Evolutionary conservation across 805 yeast species (phyloP).

Genomic region (Zygoascus flipseniorum): DNA sequence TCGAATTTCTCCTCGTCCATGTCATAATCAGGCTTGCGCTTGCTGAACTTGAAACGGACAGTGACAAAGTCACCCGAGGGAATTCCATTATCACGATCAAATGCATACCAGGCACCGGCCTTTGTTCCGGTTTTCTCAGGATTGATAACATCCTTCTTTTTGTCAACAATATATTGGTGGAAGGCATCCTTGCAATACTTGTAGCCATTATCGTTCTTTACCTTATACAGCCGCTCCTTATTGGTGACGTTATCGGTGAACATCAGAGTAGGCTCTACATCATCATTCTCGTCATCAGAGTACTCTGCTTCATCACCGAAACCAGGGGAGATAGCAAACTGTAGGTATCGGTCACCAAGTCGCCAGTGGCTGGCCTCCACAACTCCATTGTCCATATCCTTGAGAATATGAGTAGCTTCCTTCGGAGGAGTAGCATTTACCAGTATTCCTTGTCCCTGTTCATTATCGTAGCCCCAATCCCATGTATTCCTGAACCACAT

Average conservation of each 20-base stretch:
- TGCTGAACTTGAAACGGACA: slow-evolving; percentile 64
- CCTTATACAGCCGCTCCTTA: slow-evolving; percentile 48
- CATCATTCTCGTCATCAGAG: slow-evolving; percentile 31
- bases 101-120: slow-evolving; percentile 74
- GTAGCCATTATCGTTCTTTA: slow-evolving; percentile 40
- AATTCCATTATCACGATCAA: slow-evolving; percentile 67
- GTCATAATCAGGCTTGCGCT: slow-evolving; percentile 20
- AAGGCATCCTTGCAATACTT: slow-evolving; percentile 79
- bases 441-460: slow-evolving; percentile 27
- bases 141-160: slow-evolving; percentile 51
- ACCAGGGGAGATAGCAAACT: slow-evolving; percentile 83
- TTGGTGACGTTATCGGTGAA: slow-evolving; percentile 92
- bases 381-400: slow-evolving; percentile 24
- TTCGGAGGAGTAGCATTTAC: slow-evolving; percentile 4
- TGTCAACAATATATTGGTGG: slow-evolving; percentile 71
- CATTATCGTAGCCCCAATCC: slow-evolving; percentile 70
- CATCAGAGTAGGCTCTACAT: slow-evolving; percentile 65
- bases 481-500: slow-evolving; percentile 80
- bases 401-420: slow-evolving; percentile 1
- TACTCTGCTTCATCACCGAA: slow-evolving; percentile 24
- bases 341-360: slow-evolving; percentile 56
- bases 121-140: slow-evolving; percentile 72
- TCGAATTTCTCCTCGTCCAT: slow-evolving; percentile 73
- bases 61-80: slow-evolving; percentile 86
- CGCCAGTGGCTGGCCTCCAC: slow-evolving; percentile 58